Evolutionary conservation across 2,329 filamentous ascomycete species (phyloP).

Genomic region (Westerdykella ornata): DNA sequence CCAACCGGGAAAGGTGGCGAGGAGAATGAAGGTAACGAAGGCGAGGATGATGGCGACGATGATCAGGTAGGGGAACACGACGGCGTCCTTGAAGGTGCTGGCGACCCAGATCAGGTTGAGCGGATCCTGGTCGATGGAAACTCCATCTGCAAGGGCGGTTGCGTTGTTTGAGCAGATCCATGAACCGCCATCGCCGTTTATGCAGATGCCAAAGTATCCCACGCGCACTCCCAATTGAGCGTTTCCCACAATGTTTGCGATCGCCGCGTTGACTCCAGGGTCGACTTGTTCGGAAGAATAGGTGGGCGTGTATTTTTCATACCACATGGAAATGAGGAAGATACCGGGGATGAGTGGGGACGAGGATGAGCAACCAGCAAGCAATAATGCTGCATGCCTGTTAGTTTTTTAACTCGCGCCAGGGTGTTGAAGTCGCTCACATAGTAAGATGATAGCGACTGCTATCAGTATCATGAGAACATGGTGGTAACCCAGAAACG

Average conservation of each 20-base stretch:
- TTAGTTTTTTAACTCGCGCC: conserved; percentile 4
- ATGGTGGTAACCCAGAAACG: conserved; percentile 65
- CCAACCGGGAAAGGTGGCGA: conserved; percentile 96
- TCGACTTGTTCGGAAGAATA: conserved; percentile 85
- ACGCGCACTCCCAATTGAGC: conserved; percentile 85
- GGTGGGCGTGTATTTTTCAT: conserved; percentile 73
- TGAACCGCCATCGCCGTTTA: conserved; percentile 80
- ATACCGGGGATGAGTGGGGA: conserved; percentile 92
- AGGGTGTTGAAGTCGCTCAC: conserved; percentile 50
- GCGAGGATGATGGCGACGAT: conserved; percentile 98
- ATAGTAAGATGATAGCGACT: conserved; percentile 86
- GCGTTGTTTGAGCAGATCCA: conserved; percentile 98
- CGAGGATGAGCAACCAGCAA: conserved; percentile 94
- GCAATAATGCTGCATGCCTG: conserved; percentile 62
- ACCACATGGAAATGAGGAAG: conserved; percentile 98
- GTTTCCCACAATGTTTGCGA: conserved; percentile 80
- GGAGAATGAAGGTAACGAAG: conserved; percentile 88
- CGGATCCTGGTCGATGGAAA: conserved; percentile 86
- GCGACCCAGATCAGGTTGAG: conserved; percentile 97
- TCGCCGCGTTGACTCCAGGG: conserved; percentile 76
- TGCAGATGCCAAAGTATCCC: conserved; percentile 96
- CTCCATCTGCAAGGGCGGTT: conserved; percentile 80
- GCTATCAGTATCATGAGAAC: conserved; percentile 97
- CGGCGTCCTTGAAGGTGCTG: conserved; percentile 94
- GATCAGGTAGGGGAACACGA: conserved; percentile 96